Evolutionary conservation across 768 basidiomycete species (phyloP).

Genomic region (Termitomyces sp.): DNA sequence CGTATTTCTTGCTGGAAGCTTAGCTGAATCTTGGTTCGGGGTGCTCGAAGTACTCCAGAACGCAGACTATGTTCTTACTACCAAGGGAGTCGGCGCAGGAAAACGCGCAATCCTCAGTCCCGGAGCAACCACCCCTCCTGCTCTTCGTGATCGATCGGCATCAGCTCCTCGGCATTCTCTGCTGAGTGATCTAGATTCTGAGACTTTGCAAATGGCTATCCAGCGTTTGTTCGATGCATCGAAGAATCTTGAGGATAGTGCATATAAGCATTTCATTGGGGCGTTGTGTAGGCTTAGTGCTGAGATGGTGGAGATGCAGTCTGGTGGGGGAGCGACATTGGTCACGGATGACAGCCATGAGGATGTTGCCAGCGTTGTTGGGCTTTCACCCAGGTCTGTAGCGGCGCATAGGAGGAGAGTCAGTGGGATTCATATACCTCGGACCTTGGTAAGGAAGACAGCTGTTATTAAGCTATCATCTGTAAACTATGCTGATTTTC

Average conservation of each 20-base stretch:
- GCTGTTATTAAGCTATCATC: not conserved
- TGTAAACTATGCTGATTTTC: not conserved
- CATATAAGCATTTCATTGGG: conserved; percentile 70
- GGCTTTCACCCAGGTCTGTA: conserved; percentile 34
- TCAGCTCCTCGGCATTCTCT: conserved; percentile 47
- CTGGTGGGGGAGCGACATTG: conserved; percentile 29
- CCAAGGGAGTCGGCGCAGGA: conserved; percentile 39
- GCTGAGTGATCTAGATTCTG: conserved; percentile 67
- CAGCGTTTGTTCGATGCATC: conserved; percentile 85
- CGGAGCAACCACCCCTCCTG: conserved; percentile 22
- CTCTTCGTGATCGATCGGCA: conserved; percentile 27
- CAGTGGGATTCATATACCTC: conserved; percentile 84
- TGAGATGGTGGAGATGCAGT: conserved; percentile 92
- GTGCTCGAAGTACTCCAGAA: conserved; percentile 90
- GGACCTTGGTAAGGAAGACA: conserved; percentile 54
- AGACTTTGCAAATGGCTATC: conserved; percentile 67
- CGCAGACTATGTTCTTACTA: conserved; percentile 84
- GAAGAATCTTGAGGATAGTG: conserved; percentile 74
- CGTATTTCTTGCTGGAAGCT: conserved; percentile 74
- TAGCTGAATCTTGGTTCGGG: conserved; percentile 90
- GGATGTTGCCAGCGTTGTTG: conserved; percentile 26
- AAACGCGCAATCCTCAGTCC: conserved; percentile 27
- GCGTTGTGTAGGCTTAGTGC: conserved; percentile 83
- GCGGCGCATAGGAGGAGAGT: conserved; percentile 60
- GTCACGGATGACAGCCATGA: conserved; percentile 34